Base-by-base conservation (phyloP, 371 early-diverging fungal species). In the Syncephalis plumigaleata region DNA sequence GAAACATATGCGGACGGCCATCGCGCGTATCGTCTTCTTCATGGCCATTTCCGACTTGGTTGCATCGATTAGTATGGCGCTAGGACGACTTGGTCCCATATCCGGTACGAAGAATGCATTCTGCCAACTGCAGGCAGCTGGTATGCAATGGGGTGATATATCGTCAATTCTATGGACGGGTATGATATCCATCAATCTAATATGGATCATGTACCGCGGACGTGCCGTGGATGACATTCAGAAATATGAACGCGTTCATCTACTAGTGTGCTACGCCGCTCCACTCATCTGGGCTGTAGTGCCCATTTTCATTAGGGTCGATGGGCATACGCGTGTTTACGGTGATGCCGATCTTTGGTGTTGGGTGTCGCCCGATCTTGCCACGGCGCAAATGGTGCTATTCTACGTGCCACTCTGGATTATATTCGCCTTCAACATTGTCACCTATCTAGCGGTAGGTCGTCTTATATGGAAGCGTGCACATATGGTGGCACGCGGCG, bases 141-240 rank as follows among this genome's bases (percentile, higher is more conserved):
- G 18, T 21, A 40, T 40, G 40, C 40, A 40, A 40, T 40, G 40
- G 40, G 40, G 40, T n/a, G 40, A 40, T 40, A 40, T 40, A 4
- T 40, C 40, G n/a, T 40, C 40, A 5, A 40, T 40, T 40, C 40
- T 40, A 18, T 40, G 40, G 40, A 40, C 40, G 16, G 40, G 18
- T 8, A 40, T 40, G 40, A 40, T 40, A 40, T 40, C 40, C 18
- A 18, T 40, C 18, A 40, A 40, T n/a, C 21, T 40, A 15, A 21
- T 40, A 16, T 40, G 16, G 18, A 40, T 40, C 40, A 16, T 40
- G 18, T 40, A 18, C n/a, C 16, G 16, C 8, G 40, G 21, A 3
- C 40, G 16, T 8, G 21, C 18, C 15, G 18, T 40, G 8, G 40
- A 40, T 8, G 40, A 40, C n/a, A 21, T 40, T 18, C 21, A 18